Conservation (phyloP, 73 alveolate species). For the Breviolum minutum region DNA sequence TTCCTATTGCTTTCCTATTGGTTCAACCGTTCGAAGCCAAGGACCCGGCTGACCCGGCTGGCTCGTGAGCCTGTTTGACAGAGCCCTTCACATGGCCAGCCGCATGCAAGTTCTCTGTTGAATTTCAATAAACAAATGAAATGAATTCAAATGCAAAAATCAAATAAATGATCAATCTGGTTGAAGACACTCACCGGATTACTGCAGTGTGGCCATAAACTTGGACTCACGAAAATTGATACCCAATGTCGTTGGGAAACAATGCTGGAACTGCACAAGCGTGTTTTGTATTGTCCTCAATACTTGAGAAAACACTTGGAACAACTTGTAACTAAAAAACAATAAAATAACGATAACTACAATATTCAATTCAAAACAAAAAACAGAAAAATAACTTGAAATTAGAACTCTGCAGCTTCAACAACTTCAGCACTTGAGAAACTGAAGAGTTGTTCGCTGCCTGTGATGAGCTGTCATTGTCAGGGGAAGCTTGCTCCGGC, state of each 20-base stretch:
- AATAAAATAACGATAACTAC: too few relatives aligned
- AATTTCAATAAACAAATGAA: neutral
- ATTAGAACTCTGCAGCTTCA: neutral
- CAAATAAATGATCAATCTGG: neutral
- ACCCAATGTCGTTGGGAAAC: too few relatives aligned
- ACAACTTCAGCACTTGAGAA: neutral
- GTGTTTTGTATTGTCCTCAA: too few relatives aligned
- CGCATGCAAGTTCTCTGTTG: neutral
- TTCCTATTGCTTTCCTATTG: too few relatives aligned
- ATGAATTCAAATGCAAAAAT: too few relatives aligned
- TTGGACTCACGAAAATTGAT: too few relatives aligned
- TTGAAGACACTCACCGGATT: neutral
- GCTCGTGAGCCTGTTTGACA: neutral
- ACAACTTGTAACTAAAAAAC: too few relatives aligned
- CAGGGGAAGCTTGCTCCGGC: conserved; percentile 45
- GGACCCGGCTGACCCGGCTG: conserved; percentile 7
- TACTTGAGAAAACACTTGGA: too few relatives aligned
- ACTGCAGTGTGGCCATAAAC: neutral
- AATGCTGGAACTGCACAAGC: too few relatives aligned
- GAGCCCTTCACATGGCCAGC: neutral
- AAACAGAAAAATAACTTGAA: too few relatives aligned
- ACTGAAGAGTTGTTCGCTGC: neutral
- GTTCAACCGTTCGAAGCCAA: neutral
- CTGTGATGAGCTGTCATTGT: conserved; percentile 61
- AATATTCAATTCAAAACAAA: neutral